These are phyloP conservation scores for Wickerhamomyces alni DNA, from an alignment of 805 yeast species.

Conservation along the genomic window DNA sequence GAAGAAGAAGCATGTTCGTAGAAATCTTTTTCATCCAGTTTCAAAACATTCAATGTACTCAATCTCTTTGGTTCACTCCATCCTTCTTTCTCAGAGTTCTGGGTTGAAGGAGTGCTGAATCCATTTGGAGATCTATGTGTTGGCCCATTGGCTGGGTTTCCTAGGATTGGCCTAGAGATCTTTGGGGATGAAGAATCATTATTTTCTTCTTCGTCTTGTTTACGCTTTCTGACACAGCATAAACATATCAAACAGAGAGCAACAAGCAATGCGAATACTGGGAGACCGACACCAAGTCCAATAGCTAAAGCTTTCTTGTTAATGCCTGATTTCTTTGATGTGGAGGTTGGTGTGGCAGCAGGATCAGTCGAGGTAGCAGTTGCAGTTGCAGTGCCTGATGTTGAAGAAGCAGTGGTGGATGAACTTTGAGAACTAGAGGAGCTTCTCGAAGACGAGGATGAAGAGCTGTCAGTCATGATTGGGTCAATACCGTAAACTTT, in stretches of 20 bases:
- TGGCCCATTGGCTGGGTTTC: conserved; percentile 30
- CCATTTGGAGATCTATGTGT: conserved; percentile 19
- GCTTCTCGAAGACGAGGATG: conserved; percentile 1
- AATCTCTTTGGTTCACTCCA: conserved; percentile 29
- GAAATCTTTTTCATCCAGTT: conserved; percentile 37
- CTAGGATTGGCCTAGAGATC: conserved; percentile 34
- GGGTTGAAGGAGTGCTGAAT: conserved; percentile 21
- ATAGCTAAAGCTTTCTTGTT: conserved; percentile 65
- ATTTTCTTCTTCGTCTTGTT: conserved; percentile 25
- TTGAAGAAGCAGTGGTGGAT: conserved; percentile 20
- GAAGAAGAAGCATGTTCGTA: conserved; percentile 34
- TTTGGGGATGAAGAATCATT: conserved; percentile 19
- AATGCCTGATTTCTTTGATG: conserved; percentile 11
- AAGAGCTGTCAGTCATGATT: conserved; percentile 9
- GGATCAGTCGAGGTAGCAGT: conserved; percentile 15
- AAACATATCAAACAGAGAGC: conserved; percentile 44
- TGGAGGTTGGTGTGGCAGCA: conserved; percentile 17
- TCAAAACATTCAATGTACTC: conserved; percentile 45
- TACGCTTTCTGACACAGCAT: conserved; percentile 48
- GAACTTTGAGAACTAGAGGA: conserved; percentile 1
- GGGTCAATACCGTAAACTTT: conserved; percentile 45
- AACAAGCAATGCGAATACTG: conserved; percentile 46
- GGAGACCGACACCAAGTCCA: conserved; percentile 86
- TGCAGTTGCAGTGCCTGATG: conserved; percentile 22
- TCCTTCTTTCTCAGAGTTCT: conserved; percentile 25